Evolutionary conservation across 2,329 filamentous ascomycete species (phyloP).

Genomic region (Mycocentrospora acerina): DNA sequence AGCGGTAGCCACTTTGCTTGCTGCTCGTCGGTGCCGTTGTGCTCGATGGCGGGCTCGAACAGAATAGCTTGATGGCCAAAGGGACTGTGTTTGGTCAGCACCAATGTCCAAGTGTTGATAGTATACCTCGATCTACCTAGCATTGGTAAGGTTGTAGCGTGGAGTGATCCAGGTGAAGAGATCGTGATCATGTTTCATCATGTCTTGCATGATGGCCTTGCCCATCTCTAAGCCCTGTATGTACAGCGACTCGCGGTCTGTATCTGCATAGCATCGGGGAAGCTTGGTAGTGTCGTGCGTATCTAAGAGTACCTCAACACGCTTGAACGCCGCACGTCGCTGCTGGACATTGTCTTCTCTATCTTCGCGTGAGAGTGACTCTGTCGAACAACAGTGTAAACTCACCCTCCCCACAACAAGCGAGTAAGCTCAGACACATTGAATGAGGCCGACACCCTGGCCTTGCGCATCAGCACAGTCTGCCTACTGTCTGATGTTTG

Average conservation of each 20-base stretch:
- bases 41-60: slow-evolving; percentile 36
- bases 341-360: slow-evolving; percentile 10
- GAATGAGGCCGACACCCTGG: slow-evolving; percentile 10
- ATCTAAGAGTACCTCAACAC: slow-evolving; percentile 14
- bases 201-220: slow-evolving; percentile 26
- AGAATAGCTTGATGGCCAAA: slow-evolving; percentile 13
- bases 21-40: slow-evolving; percentile 45
- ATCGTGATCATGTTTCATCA: slow-evolving; percentile 15
- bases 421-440: slow-evolving; percentile 6
- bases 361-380: no score
- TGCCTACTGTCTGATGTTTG: slow-evolving; percentile 2
- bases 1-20: slow-evolving; percentile 43
- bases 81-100: slow-evolving; percentile 7
- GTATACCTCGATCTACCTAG: slow-evolving; percentile 4
- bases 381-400: not conserved
- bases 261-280: slow-evolving; percentile 22
- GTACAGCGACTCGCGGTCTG: slow-evolving; percentile 25
- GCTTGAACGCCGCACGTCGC: slow-evolving; percentile 17
- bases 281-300: slow-evolving; percentile 20
- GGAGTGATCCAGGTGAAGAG: slow-evolving; percentile 21
- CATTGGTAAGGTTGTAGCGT: slow-evolving; percentile 11
- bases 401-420: not conserved
- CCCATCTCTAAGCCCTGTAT: slow-evolving; percentile 23
- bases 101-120: no score
- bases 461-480: slow-evolving; percentile 9